Percentiles rank a stretch among this genome's conserved stretches.
phyloP scores from a whole-genome alignment of 345 rosid genomes.

The Limnanthes douglasii region DNA sequence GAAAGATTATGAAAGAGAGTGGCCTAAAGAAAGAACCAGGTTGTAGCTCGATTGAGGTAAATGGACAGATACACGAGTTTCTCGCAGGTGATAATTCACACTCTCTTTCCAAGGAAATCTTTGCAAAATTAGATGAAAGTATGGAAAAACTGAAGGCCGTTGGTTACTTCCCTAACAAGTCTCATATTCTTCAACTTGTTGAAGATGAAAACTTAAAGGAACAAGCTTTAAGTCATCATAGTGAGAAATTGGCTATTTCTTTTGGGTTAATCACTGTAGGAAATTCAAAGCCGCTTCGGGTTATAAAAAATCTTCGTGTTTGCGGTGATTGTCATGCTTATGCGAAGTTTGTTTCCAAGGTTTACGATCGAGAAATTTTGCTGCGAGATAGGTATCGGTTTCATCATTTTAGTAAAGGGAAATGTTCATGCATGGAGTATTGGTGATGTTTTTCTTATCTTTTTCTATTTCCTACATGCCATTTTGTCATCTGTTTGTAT shows the following conservation, averaged over 20 bases:
- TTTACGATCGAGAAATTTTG: conserved; percentile 39
- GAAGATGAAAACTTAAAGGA: conserved; percentile 56
- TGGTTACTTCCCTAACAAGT: conserved; percentile 41
- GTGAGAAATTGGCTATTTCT: conserved; percentile 57
- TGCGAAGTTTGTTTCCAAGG: conserved; percentile 44
- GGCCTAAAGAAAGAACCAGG: conserved; percentile 64
- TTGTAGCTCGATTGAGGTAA: conserved; percentile 60
- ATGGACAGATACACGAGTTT: conserved; percentile 48
- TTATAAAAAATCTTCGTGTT: conserved; percentile 55
- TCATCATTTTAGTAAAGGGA: conserved; percentile 49
- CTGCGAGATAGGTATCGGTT: conserved; percentile 48
- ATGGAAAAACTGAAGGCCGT: conserved; percentile 22
- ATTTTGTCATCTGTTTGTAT: too few species aligned
- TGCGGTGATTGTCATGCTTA: conserved; percentile 58
- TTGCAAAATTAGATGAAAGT: conserved; percentile 37
- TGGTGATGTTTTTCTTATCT: conserved; percentile 36
- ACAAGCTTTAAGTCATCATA: conserved; percentile 43
- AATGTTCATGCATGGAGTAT: conserved; percentile 58
- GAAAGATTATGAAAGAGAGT: conserved; percentile 47
- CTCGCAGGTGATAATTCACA: conserved; percentile 44
- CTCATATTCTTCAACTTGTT: conserved; percentile 44
- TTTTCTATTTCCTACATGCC: too few species aligned
- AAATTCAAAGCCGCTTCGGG: conserved; percentile 30
- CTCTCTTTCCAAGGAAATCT: conserved; percentile 33
- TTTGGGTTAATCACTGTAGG: conserved; percentile 38